Percentiles rank a stretch among this genome's conserved stretches.
These are phyloP conservation scores for Eucalyptus guilfoylei DNA, from an alignment of 345 rosid species.

Conservation along the genomic window DNA sequence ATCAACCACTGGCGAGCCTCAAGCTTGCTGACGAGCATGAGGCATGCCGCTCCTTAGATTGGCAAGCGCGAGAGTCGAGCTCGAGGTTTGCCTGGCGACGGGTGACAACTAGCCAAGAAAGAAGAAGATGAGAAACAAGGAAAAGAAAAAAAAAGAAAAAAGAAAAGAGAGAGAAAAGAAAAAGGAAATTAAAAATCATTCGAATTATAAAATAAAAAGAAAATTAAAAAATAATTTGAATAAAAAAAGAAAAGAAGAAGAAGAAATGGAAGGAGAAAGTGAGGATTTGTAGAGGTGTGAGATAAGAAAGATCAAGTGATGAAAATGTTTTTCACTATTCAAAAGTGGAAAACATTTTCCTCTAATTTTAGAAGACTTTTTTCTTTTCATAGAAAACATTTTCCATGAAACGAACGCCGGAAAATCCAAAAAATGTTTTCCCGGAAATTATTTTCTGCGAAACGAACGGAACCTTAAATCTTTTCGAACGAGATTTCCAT, in stretches of 20 bases:
- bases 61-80: accelerated
- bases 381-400: too few relatives aligned
- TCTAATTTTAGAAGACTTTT: too few relatives aligned
- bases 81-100: accelerated
- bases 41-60: accelerated
- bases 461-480: accelerated
- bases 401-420: accelerated
- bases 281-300: too few relatives aligned
- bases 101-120: too few relatives aligned
- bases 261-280: accelerated
- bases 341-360: accelerated
- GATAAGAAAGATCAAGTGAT: too few relatives aligned
- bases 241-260: too few relatives aligned
- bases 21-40: accelerated
- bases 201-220: too few relatives aligned
- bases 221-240: too few relatives aligned
- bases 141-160: accelerated
- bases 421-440: accelerated
- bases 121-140: too few relatives aligned
- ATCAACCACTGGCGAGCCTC: accelerated
- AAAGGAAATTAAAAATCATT: too few relatives aligned
- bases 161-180: accelerated
- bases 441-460: accelerated
- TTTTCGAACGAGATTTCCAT: background rate
- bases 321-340: accelerated